phyloP scores from a whole-genome alignment of 192 early-diverging fungal species.

The Coemansia sp. region DNA sequence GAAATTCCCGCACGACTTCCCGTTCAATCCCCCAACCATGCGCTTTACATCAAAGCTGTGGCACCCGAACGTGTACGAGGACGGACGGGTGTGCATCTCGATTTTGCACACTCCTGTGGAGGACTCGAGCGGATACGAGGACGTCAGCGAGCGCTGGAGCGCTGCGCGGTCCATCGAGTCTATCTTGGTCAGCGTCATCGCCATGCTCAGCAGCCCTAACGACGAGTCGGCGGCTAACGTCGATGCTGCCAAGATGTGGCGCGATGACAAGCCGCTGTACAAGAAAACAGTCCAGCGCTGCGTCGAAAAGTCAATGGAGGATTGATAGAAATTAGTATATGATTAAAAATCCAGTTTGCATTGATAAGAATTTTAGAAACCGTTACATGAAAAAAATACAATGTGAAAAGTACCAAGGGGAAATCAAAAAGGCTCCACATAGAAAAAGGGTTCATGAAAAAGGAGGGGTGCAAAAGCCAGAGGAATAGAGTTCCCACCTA shows the following conservation, averaged over 20 bases:
- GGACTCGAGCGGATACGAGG: constrained; percentile 90
- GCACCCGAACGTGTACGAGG: constrained; percentile 91
- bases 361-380: neutral
- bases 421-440: neutral
- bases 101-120: constrained; percentile 86
- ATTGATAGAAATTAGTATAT: neutral
- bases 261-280: constrained; percentile 66
- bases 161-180: constrained; percentile 96
- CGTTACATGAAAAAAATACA: neutral
- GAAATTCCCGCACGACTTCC: constrained; percentile 76
- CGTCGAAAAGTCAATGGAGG: constrained; percentile 34
- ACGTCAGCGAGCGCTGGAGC: constrained; percentile 87
- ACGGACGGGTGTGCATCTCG: constrained; percentile 95
- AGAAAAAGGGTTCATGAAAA: neutral
- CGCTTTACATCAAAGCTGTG: constrained; percentile 83
- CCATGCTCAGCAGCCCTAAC: constrained; percentile 91
- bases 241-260: constrained; percentile 89
- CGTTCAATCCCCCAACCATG: constrained; percentile 86
- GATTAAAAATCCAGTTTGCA: neutral
- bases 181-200: constrained; percentile 85
- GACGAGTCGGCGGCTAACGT: constrained; percentile 94
- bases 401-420: neutral
- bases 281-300: constrained; percentile 73
- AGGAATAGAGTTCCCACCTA: too few species aligned
- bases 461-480: neutral